Percentiles rank a stretch among this genome's conserved stretches.
Conservation (phyloP, 768 basidiomycete genomes). For the Plicaturopsis crispa region DNA sequence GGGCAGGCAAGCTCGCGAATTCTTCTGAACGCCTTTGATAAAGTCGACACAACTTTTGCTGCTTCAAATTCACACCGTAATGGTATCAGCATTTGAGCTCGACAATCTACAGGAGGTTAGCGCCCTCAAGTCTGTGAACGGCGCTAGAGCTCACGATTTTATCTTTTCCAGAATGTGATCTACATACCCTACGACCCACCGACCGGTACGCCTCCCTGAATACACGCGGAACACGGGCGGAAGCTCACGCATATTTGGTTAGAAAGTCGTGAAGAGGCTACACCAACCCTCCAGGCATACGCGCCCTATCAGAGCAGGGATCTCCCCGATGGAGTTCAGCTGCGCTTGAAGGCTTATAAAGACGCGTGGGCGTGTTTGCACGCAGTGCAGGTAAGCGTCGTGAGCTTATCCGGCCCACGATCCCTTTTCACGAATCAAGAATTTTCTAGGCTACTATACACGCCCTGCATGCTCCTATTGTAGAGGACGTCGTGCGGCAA, state of each 20-base stretch:
- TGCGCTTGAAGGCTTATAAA: conserved; percentile 47
- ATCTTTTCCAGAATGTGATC: neutral
- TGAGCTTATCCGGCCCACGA: neutral
- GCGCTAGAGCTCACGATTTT: too few species aligned
- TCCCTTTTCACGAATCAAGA: conserved; percentile 1
- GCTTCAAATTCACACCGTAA: too few species aligned
- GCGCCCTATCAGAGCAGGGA: neutral
- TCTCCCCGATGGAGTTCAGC: neutral
- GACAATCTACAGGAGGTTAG: too few species aligned
- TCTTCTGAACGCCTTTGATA: too few species aligned
- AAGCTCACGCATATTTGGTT: neutral
- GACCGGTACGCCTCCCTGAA: neutral
- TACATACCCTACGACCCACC: neutral
- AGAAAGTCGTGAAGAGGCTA: neutral
- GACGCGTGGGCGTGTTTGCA: conserved; percentile 52
- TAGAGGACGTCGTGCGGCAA: conserved; percentile 32
- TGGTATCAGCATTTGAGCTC: too few species aligned
- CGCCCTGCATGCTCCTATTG: conserved; percentile 40
- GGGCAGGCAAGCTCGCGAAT: too few species aligned
- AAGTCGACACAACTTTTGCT: too few species aligned
- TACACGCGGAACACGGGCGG: neutral
- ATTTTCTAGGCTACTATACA: conserved; percentile 43
- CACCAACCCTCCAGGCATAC: neutral
- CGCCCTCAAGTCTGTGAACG: too few species aligned
- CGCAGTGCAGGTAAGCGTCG: conserved; percentile 50